Base-by-base conservation (phyloP, 75 land plant genomes). In the Cunninghamia lanceolata region DNA sequence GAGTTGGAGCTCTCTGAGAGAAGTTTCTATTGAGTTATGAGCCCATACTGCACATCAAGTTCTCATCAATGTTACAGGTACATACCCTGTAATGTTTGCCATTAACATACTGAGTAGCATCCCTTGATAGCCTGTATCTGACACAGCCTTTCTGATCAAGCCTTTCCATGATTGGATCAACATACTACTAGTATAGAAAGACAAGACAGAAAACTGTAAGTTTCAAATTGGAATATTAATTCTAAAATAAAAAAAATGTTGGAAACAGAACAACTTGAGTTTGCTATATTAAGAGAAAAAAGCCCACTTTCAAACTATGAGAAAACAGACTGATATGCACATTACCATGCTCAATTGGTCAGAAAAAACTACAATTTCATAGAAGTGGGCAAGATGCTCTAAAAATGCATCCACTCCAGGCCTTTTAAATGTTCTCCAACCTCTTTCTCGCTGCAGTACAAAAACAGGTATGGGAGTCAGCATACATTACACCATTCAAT, bases 381-480 rank as follows among this genome's bases (percentile, higher is more conserved):
- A 98, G 76, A 87, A 96, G 54, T 96, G 94, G 28, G 99, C 95
- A 42, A 98, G 93, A 88, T 94, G 96, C 89, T 96, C 99, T 89
- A 98, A 79, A 85, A 98, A 98, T 10, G 96, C 96, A 75, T 96
- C 99, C 83, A 95, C 99, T 85, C 99, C 99, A 87, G 99, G 99
- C 75, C 99, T 87, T 87, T 96, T 98, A 82, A 96, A 93, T 43
- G 99, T 96, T 75, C 91, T 87, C 99, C 99, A 96, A 54, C 99
- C 99, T 89, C 96, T 91, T 3, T 98, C 99, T 56, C 99, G 91
- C 99, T 98, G 89, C 78, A 83, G 38, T 21, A 4, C n/a, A 25
- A 84, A 73, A 32, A 85, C 28, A 38, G 30, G 68, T 63, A 25
- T 5, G 28, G 36, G 50, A 80, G 19, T 80, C 36, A 70, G 82